Conservation (phyloP, 2,329 filamentous ascomycete genomes). For the Cytospora piceicola region DNA sequence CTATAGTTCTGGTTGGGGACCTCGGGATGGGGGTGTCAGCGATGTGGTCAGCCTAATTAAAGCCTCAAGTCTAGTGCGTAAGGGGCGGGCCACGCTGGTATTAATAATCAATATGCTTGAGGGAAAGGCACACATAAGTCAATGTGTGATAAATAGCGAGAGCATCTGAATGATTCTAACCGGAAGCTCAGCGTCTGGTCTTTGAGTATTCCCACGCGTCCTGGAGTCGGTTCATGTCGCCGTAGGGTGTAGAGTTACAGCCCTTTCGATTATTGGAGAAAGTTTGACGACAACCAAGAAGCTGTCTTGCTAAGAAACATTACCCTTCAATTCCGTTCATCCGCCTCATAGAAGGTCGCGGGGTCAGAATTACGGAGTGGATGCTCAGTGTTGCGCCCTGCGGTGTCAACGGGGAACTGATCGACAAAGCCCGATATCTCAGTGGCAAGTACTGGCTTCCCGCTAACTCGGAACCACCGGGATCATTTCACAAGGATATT, state of each 20-base stretch:
- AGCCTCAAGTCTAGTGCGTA: neutral
- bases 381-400: neutral
- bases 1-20: too few relatives aligned
- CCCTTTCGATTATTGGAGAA: neutral
- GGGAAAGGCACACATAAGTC: too few relatives aligned
- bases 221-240: too few relatives aligned
- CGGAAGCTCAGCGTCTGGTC: too few relatives aligned
- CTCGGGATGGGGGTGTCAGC: too few relatives aligned
- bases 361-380: neutral
- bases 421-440: neutral
- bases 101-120: too few relatives aligned
- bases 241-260: neutral
- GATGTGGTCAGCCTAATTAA: conserved; percentile 43
- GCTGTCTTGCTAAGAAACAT: neutral
- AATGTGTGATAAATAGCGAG: too few relatives aligned
- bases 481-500: neutral
- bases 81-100: neutral
- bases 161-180: too few relatives aligned
- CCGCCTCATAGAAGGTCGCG: neutral
- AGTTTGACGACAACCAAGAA: neutral
- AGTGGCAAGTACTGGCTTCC: neutral
- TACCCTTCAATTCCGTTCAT: neutral
- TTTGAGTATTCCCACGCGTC: too few relatives aligned
- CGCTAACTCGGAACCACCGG: neutral
- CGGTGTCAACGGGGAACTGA: neutral